These are phyloP conservation scores for Ganoderma boninense DNA, from an alignment of 1,284 basidiomycete genomes.

Conservation along the genomic window DNA sequence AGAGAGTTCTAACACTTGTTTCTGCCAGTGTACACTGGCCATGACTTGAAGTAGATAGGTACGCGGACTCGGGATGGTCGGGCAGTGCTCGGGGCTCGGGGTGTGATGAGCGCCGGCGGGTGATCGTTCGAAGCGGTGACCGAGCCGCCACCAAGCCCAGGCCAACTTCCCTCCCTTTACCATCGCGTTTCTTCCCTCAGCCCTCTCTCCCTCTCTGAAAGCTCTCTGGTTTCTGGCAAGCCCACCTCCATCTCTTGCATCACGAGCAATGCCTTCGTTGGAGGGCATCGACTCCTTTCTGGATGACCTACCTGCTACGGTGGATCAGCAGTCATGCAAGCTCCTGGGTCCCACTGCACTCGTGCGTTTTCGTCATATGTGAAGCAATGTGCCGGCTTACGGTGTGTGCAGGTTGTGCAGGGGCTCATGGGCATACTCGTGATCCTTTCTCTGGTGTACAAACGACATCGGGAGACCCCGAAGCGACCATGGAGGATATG, in stretches of 20 bases:
- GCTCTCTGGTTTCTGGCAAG: conserved; percentile 11
- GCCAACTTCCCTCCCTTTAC: background rate
- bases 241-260: conserved; percentile 12
- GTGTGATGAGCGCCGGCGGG: background rate
- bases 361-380: conserved; percentile 46
- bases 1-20: too few species aligned
- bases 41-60: too few species aligned
- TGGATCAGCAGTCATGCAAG: conserved; percentile 69
- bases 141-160: background rate
- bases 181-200: conserved; percentile 22
- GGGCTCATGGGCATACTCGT: conserved; percentile 90
- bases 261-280: conserved; percentile 22
- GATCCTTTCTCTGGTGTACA: conserved; percentile 85
- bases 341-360: conserved; percentile 74
- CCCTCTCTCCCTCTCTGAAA: conserved; percentile 9
- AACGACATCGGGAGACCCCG: conserved; percentile 86
- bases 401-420: conserved; percentile 70
- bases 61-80: too few species aligned
- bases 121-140: background rate
- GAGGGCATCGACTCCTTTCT: conserved; percentile 33
- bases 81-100: background rate
- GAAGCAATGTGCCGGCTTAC: background rate
- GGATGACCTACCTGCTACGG: conserved; percentile 49
- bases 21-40: too few species aligned
- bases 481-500: conserved; percentile 95